Evolutionary conservation across 768 basidiomycete genomes (phyloP), one percentile per base, ranked within the genome.

Genomic region (Boletellus ananiceps): DNA sequence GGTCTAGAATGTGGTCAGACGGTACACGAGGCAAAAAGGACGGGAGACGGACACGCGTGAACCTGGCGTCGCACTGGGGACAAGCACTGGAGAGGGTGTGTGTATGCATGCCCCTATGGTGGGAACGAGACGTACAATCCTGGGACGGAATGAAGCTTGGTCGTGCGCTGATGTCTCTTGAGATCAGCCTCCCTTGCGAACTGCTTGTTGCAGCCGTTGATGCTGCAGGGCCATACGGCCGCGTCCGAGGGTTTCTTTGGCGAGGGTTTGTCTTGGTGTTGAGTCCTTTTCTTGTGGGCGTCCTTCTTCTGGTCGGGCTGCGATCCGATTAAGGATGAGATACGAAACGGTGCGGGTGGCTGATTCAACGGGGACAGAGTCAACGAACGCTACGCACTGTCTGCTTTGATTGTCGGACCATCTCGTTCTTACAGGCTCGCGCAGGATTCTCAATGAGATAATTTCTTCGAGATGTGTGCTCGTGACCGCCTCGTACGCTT

Each of bases 111-210:
- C 47, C 50, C 54, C 47, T 54, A 53, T 41, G 36, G 56, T 44
- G 42, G 48, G 50, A 29, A 19, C 44, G 25, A 49, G 31, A 76
- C 75, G 59, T 60, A 88, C 86, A 83, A 88, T 58, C 79, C 81
- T 32, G 87, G 84, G 65, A 84, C 72, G 3, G 83, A 83, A 69
- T 89, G 87, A 41, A 77, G 66, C 65, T 86, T 89, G 19, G 87
- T 88, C 29, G 87, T 89, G 63, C 85, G 74, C 62, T 88, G 87
- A 64, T 89, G 87, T 58, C 87, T 65, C 73, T 88, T 88, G 55
- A 89, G 69, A 72, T 89, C 87, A 14, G 87, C 87, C 67, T 89
- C 87, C 46, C 87, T 77, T 40, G 84, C 86, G 61, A 89, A 89
- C 63, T 86, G 80, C 68, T 88, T 89, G 69, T 80, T 82, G 70